phyloP scores from a whole-genome alignment of 2,329 filamentous ascomycete species.

The Endoconidiophora polonica region DNA sequence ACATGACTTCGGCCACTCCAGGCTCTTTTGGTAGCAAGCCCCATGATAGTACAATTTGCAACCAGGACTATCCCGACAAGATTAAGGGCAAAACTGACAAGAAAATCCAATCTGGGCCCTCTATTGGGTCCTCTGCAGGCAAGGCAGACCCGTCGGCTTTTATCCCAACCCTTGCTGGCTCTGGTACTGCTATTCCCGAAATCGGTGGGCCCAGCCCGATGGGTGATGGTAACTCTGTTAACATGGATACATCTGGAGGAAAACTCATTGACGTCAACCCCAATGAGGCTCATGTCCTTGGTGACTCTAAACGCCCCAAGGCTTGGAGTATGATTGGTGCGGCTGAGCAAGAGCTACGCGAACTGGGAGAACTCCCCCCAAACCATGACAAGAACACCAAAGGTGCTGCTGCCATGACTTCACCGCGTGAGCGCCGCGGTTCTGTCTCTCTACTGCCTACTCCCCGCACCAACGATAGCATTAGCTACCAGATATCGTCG shows the following conservation, averaged over 20 bases:
- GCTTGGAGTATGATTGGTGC: constrained; percentile 30
- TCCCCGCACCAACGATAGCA: constrained; percentile 4
- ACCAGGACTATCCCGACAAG: not conserved
- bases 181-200: not conserved
- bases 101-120: not conserved
- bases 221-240: not conserved
- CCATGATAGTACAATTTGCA: too few species aligned
- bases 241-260: not conserved
- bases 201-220: not conserved
- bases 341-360: constrained; percentile 37
- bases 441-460: constrained; percentile 3
- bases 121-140: not conserved
- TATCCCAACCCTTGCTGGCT: not conserved
- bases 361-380: constrained; percentile 18
- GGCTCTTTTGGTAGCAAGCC: too few species aligned
- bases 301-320: constrained; percentile 2
- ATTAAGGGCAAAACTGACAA: not conserved
- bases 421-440: constrained; percentile 1
- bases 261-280: constrained; percentile 7
- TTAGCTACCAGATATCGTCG: constrained; percentile 6
- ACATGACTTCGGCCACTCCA: not conserved
- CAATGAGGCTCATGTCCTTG: constrained; percentile 8
- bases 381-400: constrained; percentile 1
- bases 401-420: not conserved
- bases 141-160: not conserved